These are phyloP conservation scores for Hyaloscypha hepaticicola DNA, from an alignment of 495 filamentous ascomycete genomes.

Conservation along the genomic window DNA sequence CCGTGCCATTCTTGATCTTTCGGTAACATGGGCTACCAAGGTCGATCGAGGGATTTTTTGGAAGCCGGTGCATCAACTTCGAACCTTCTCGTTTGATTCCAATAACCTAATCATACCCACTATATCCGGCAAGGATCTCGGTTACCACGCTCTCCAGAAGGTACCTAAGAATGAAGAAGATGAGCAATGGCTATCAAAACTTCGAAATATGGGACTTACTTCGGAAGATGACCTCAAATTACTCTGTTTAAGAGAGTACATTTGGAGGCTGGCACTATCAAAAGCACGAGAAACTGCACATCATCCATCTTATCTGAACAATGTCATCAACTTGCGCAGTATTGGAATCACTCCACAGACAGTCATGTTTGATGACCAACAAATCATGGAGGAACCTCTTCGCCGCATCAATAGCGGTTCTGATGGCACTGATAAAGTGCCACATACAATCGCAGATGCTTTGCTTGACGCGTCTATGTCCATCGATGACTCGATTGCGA, in stretches of 20 bases:
- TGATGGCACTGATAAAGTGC: slow-evolving; percentile 41
- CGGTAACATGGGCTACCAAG: slow-evolving; percentile 82
- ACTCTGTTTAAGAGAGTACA: slow-evolving; percentile 81
- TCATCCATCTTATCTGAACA: slow-evolving; percentile 52
- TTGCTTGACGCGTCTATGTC: slow-evolving; percentile 89
- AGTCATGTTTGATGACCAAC: slow-evolving; percentile 82
- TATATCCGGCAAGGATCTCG: slow-evolving; percentile 44
- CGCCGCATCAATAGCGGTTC: slow-evolving; percentile 26
- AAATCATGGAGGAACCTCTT: slow-evolving; percentile 44
- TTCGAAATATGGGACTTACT: slow-evolving; percentile 81
- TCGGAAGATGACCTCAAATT: slow-evolving; percentile 89
- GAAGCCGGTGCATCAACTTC: slow-evolving; percentile 66
- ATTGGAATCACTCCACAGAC: slow-evolving; percentile 78
- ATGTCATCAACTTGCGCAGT: slow-evolving; percentile 66
- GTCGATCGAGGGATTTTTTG: slow-evolving; percentile 80
- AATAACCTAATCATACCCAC: slow-evolving; percentile 43
- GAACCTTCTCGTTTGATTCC: slow-evolving; percentile 64
- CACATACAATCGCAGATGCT: slow-evolving; percentile 84
- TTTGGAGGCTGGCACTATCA: slow-evolving; percentile 70
- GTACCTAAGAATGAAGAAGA: slow-evolving; percentile 86
- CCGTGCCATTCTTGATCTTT: slow-evolving; percentile 77
- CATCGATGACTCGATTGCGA: slow-evolving; percentile 66
- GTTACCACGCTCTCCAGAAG: slow-evolving; percentile 44
- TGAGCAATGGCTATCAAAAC: slow-evolving; percentile 83
- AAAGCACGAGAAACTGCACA: slow-evolving; percentile 55